Evolutionary conservation across 2,329 filamentous ascomycete species (phyloP).

Genomic region (Xylaria sp.): DNA sequence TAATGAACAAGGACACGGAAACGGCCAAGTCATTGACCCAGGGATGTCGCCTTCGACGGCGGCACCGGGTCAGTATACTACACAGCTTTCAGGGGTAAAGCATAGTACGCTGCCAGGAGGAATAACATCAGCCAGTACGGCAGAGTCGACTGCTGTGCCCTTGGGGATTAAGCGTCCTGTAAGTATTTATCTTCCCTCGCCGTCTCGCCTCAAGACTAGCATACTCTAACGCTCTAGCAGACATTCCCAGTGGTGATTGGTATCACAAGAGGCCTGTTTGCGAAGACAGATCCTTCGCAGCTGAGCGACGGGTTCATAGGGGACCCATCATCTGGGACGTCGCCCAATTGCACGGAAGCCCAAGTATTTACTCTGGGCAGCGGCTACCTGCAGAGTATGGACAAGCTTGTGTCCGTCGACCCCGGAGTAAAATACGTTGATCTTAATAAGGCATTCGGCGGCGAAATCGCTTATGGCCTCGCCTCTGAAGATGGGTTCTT

Average conservation of each 20-base stretch:
- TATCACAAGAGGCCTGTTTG: neutral
- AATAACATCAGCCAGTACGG: neutral
- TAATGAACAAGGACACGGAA: neutral
- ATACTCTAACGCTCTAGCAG: constrained; percentile 8
- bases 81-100: too few species aligned
- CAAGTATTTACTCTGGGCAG: constrained; percentile 26
- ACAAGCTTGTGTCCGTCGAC: constrained; percentile 33
- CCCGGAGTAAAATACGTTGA: constrained; percentile 35
- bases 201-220: neutral
- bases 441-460: constrained; percentile 22
- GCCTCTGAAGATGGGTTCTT: constrained; percentile 32
- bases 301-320: constrained; percentile 34
- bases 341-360: constrained; percentile 35
- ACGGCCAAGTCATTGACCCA: neutral
- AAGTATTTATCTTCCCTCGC: neutral
- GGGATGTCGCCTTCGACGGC: neutral
- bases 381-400: constrained; percentile 29
- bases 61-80: neutral
- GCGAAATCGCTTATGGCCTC: constrained; percentile 33
- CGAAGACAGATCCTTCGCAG: constrained; percentile 5
- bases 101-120: neutral
- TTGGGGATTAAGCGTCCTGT: constrained; percentile 1
- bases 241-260: constrained; percentile 18
- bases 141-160: neutral
- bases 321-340: constrained; percentile 14